These are phyloP conservation scores for Macadamia integrifolia DNA, from an alignment of 164 flowering plant species.

Conservation along the genomic window DNA sequence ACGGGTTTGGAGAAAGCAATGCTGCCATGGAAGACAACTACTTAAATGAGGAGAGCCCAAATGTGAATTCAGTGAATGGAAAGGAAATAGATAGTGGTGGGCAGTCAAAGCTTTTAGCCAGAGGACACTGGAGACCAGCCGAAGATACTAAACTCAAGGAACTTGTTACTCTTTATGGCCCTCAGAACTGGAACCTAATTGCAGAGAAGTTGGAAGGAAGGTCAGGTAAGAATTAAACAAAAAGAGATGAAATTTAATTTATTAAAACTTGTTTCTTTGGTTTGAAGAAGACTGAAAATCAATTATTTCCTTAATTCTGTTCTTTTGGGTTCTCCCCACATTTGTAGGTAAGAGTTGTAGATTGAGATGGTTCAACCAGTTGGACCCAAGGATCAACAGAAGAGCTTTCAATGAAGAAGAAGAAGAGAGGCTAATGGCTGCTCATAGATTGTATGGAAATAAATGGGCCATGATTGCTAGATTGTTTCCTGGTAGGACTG, in stretches of 20 bases:
- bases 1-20: slow-evolving; percentile 32
- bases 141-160: slow-evolving; percentile 24
- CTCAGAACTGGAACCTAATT: slow-evolving; percentile 33
- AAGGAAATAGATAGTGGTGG: slow-evolving; percentile 2
- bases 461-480: slow-evolving; percentile 36
- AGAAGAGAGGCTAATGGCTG: slow-evolving; percentile 66
- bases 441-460: slow-evolving; percentile 56
- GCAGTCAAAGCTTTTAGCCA: slow-evolving; percentile 13
- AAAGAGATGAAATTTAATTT: too few species aligned
- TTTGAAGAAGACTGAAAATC: too few species aligned
- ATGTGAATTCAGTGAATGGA: slow-evolving; percentile 8
- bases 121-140: slow-evolving; percentile 33
- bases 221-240: slow-evolving; percentile 15
- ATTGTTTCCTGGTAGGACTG: slow-evolving; percentile 41
- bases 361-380: slow-evolving; percentile 64
- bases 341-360: slow-evolving; percentile 69
- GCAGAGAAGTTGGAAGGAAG: slow-evolving; percentile 29
- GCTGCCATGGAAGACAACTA: slow-evolving; percentile 20
- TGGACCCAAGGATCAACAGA: slow-evolving; percentile 72
- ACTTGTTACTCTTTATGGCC: slow-evolving; percentile 25
- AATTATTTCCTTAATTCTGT: too few species aligned
- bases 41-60: slow-evolving; percentile 24
- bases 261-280: not conserved
- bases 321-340: not conserved
- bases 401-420: slow-evolving; percentile 71